A percentile compares a stretch with the other conserved stretches of the same genome.
phyloP scores from a whole-genome alignment of 371 early-diverging fungal genomes.

The Smittium mucronatum region DNA sequence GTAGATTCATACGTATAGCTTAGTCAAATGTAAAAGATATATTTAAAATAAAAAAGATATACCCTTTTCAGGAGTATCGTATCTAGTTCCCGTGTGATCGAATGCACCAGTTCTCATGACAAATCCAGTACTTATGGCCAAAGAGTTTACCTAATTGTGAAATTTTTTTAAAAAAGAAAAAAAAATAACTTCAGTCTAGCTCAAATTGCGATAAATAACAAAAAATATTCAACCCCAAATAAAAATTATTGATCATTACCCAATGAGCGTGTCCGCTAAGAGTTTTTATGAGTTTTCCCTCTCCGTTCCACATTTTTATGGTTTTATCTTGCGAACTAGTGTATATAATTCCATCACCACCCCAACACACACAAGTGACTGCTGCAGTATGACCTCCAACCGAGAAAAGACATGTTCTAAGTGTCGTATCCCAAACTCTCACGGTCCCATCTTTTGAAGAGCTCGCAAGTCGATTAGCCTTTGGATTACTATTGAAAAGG shows the following conservation, averaged over 20 bases:
- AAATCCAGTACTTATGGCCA: constrained; percentile 83
- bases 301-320: constrained; percentile 86
- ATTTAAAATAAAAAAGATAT: constrained; percentile 1
- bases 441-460: constrained; percentile 93
- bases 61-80: constrained; percentile 49
- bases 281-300: constrained; percentile 72
- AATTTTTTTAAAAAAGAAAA: not conserved
- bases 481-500: constrained; percentile 53
- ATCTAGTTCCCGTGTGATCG: constrained; percentile 62
- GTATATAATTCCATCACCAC: constrained; percentile 86
- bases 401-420: constrained; percentile 59
- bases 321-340: constrained; percentile 83
- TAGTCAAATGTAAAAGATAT: not conserved
- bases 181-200: not conserved
- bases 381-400: constrained; percentile 82
- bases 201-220: not conserved
- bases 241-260: constrained; percentile 42
- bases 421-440: constrained; percentile 84
- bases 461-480: constrained; percentile 70
- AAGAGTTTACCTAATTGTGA: constrained; percentile 48
- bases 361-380: constrained; percentile 88
- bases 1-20: not conserved
- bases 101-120: constrained; percentile 79
- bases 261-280: constrained; percentile 89
- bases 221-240: not conserved